Base-by-base conservation (phyloP, 2,329 filamentous ascomycete species). In the Claviceps maximensis region DNA sequence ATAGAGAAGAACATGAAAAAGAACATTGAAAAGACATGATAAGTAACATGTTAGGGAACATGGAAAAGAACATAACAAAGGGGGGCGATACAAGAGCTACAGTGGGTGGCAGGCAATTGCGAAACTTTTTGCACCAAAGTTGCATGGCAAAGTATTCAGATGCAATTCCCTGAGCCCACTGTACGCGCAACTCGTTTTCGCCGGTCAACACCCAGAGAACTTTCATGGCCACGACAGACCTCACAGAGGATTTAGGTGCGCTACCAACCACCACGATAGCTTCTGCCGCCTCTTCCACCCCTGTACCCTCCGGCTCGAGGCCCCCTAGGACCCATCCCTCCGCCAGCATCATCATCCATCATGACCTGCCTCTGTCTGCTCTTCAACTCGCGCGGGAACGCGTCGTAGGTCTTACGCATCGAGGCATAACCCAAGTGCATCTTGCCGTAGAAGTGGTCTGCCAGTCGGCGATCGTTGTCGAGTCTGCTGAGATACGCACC, bases 361-460 rank as follows among this genome's bases (percentile, higher is more conserved):
- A 74, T 71, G 19, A 80, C 50, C 44, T 55, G 55, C 49, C 56
- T 82, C 42, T 81, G 79, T 29, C 87, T 75, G 1, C 84, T 84
- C 65, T 89, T 87, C 69, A 95, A 76, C 65, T 96, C 89, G 69
- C 89, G 89, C 50, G 85, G 85, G 57, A 98, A 82, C n/a, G 79
- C 74, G 53, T 95, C 89, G 63, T 82, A 89, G 3, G 89, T 93
- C 76, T 93, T 95, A 61, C 93, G 82, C 93, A 98, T 98, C 71
- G 95, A 88, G 17, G 93, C 93, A 67, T 97, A 98, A 0, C 93
- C 93, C 54, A 98, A 73, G 65, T 98, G 93, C 93, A 98, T 98
- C 76, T 98, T 98, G 23, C 93, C 93, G 69, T 96, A 97, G 67
- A 98, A 98, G 68, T 98, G 93, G 66, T 98, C 93, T 21, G 93